Evolutionary conservation across 2,329 filamentous ascomycete genomes (phyloP), one percentile per base, ranked within the genome.

Genomic region (Fusarium nisikadoi): DNA sequence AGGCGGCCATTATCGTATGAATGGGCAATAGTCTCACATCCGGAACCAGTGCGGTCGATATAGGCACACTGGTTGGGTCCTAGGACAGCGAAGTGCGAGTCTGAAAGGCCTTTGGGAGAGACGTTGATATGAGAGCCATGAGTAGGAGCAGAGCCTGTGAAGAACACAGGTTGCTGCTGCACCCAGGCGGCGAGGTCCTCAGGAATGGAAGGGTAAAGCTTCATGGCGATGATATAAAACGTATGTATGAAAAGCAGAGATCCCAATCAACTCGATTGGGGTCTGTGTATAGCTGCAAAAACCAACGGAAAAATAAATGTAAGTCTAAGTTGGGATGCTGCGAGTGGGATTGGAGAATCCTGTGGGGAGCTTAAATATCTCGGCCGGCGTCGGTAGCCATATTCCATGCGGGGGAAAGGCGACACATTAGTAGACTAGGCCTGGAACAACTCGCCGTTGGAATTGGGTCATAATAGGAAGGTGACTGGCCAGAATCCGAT

Each of bases 1-100:
- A 93, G 86, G 20, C 93, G 88, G 35, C 90, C 91, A 75, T 95
- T 95, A 77, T 95, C 93, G 78, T 93, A 91, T 16, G 93, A 81
- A 76, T 95, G 93, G 8, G 89, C 86, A 67, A 95, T 91, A 6
- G 93, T 95, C 82, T 95, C 93, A 76, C 87, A 90, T 29, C 93
- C 93, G 36, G 90, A 93, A 35, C 93, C 93, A 3, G 91, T 94
- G 67, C 90, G 88, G 77, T 95, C 93, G 61, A 94, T 85, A 77
- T 94, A 95, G 31, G 89, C 91, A 63, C 86, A 87, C n/a, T 84
- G 83, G 68, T 86, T 91, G 35, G 87, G 84, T 13, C 82, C 81
- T 57, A 92, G 83, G 58, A 93, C 83, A 36, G 88, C 85, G 75
- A 93, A 89, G 33, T 90, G 90, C n/a, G 86, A 82, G 23, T 87